A percentile compares a stretch with the other conserved stretches of the same genome.
Conservation (phyloP, 768 basidiomycete species). For the Panaeolus cyanescens region DNA sequence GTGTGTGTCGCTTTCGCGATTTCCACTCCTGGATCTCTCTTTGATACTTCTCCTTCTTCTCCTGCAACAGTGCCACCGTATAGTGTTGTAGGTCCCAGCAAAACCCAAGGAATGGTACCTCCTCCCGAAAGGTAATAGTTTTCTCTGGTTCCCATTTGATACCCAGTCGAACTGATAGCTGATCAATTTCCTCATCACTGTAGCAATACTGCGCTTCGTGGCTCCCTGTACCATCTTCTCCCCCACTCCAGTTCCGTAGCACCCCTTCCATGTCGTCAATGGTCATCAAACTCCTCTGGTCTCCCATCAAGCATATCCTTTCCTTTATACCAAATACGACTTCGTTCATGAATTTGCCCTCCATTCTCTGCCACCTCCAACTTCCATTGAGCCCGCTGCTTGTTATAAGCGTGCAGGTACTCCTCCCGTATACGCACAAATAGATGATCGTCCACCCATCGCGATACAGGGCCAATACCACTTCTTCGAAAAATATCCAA, state of each 20-base stretch:
- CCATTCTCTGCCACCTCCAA: conserved; percentile 10
- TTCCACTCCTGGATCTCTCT: conserved; percentile 28
- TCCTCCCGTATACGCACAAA: conserved; percentile 26
- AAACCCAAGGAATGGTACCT: conserved; percentile 23
- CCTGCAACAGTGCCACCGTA: conserved; percentile 14
- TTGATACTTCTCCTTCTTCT: conserved; percentile 23
- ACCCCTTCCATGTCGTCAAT: too few relatives aligned
- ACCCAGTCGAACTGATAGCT: conserved; percentile 24
- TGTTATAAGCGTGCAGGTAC: conserved; percentile 27
- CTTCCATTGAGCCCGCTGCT: conserved; percentile 7
- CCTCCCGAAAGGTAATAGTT: conserved; percentile 13
- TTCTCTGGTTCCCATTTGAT: conserved; percentile 30
- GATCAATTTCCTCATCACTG: conserved; percentile 32
- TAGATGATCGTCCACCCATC: conserved; percentile 35
- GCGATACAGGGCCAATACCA: conserved; percentile 29
- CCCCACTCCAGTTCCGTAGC: too few relatives aligned
- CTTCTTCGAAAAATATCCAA: conserved; percentile 17
- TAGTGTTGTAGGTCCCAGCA: conserved; percentile 20
- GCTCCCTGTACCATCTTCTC: too few relatives aligned
- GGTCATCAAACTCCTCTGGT: conserved; percentile 34
- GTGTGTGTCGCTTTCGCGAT: conserved; percentile 19
- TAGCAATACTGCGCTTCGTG: conserved; percentile 20
- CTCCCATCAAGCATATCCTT: conserved; percentile 10
- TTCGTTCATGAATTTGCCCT: conserved; percentile 8
- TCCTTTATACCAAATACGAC: conserved; percentile 29